Conservation (phyloP, 2,329 filamentous ascomycete genomes). For the Colletotrichum camelliae region DNA sequence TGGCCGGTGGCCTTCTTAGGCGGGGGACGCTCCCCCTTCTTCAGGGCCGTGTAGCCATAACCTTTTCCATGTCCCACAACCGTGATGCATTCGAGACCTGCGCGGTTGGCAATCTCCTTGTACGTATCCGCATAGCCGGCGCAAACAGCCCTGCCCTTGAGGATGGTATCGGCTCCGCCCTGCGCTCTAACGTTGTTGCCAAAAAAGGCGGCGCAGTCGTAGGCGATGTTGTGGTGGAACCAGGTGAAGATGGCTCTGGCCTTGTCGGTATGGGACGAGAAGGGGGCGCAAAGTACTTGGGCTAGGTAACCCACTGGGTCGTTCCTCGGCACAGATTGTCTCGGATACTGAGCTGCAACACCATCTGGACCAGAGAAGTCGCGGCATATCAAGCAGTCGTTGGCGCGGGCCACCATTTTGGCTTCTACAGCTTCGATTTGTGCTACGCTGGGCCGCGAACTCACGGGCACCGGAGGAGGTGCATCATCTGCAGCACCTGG, state of each 20-base stretch:
- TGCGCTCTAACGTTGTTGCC: slow-evolving; percentile 69
- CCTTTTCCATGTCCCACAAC: slow-evolving; percentile 87
- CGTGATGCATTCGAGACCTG: slow-evolving; percentile 79
- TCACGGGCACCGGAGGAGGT: slow-evolving; percentile 58
- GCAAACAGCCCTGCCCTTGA: slow-evolving; percentile 84
- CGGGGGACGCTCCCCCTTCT: slow-evolving; percentile 70
- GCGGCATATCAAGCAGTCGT: slow-evolving; percentile 78
- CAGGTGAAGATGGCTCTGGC: slow-evolving; percentile 92
- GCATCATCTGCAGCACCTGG: slow-evolving; percentile 30
- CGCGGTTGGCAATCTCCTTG: slow-evolving; percentile 76
- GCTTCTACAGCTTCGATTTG: slow-evolving; percentile 53
- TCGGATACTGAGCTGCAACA: slow-evolving; percentile 79
- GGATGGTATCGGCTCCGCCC: slow-evolving; percentile 75
- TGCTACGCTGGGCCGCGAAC: slow-evolving; percentile 56
- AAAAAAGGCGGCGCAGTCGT: slow-evolving; percentile 84
- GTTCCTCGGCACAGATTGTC: slow-evolving; percentile 68
- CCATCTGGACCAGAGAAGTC: slow-evolving; percentile 85
- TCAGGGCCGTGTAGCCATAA: slow-evolving; percentile 70
- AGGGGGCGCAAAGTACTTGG: slow-evolving; percentile 77
- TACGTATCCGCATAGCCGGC: slow-evolving; percentile 90
- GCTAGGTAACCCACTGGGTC: slow-evolving; percentile 78
- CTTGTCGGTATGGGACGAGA: slow-evolving; percentile 86
- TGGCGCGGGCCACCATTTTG: slow-evolving; percentile 31
- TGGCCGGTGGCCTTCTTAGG: slow-evolving; percentile 69
- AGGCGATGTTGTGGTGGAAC: slow-evolving; percentile 92